phyloP scores from a whole-genome alignment of 257 asterid genomes.

The Euphrasia confusa region DNA sequence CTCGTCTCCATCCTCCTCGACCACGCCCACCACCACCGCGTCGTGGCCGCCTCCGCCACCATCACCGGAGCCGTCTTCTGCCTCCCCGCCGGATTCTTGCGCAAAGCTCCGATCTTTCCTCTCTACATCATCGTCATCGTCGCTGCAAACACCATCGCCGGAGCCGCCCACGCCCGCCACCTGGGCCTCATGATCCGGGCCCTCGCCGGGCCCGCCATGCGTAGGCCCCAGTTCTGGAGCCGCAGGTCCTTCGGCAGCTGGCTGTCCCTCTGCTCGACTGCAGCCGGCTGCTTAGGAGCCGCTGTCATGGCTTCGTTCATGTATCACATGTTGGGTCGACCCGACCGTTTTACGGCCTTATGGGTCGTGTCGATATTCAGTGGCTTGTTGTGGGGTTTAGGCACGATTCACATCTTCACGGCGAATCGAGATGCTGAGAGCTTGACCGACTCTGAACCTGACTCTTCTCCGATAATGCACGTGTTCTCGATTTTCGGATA shows the following conservation, averaged over 20 bases:
- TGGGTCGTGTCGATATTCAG: constrained; percentile 93
- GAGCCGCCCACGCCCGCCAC: constrained; percentile 65
- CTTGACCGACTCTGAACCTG: constrained; percentile 19
- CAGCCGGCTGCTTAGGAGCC: constrained; percentile 75
- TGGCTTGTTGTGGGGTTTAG: constrained; percentile 74
- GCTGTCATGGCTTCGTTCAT: constrained; percentile 65
- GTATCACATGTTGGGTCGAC: constrained; percentile 57
- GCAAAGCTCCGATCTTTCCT: constrained; percentile 74
- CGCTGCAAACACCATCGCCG: constrained; percentile 60
- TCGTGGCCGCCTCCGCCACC: constrained; percentile 66
- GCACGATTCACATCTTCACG: constrained; percentile 54
- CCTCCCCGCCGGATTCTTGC: constrained; percentile 78
- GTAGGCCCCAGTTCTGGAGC: constrained; percentile 39
- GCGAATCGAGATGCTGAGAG: constrained; percentile 34
- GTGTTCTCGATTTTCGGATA: constrained; percentile 58
- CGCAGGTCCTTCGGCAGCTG: constrained; percentile 53
- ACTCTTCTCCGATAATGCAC: constrained; percentile 36
- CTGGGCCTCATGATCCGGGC: constrained; percentile 74
- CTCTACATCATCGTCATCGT: constrained; percentile 67
- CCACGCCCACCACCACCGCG: constrained; percentile 53
- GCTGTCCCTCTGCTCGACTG: constrained; percentile 71
- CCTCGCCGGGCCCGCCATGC: constrained; percentile 51
- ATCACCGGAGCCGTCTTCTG: constrained; percentile 80
- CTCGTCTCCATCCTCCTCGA: constrained; percentile 61
- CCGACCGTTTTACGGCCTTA: constrained; percentile 60